Evolutionary conservation across 2,329 filamentous ascomycete species (phyloP), one percentile per base, ranked within the genome.

Genomic region (Trichoderma asperellum): DNA sequence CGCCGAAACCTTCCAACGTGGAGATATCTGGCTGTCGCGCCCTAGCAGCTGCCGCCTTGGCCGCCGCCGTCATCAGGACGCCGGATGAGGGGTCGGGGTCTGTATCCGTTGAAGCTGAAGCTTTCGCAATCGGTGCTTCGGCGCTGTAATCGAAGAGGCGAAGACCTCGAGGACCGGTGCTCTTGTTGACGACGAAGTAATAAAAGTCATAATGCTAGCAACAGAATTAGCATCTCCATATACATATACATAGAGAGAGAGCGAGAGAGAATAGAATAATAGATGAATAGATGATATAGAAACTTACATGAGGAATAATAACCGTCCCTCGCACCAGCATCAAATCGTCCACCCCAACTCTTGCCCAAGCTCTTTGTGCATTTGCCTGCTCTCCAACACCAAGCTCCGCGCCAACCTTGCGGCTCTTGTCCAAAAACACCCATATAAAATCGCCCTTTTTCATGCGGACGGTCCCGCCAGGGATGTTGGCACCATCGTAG

Each of bases 401-500:
- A 53, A 93, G 81, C 75, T 96, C 90, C 2, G 94, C 94, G 14
- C 94, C 95, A 0, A 97, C 90, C 78, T 97, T 97, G 71, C 95
- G 87, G 75, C 93, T 96, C 76, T 92, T 90, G 79, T 99, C 96
- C 2, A 99, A 83, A 73, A 98, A 97, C 1, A 97, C 83, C 96
- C 96, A 98, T 32, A 96, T 86, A 68, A 89, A 91, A 76, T 98
- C 96, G 11, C 96, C 95, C 81, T 99, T 99, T 80, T 94, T 97
- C 62, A 98, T 88, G 70, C 91, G 90, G 59, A 95, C 94, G 16
- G 87, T 87, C 1, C 95, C 94, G 18, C 94, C 93, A 0, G 94
- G 92, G 12, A 92, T 91, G 78, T 96, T 95, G 27, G 93, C 93
- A 18, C 96, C 96, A 74, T 98, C 95, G 81, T 97, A 98, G 78